A percentile compares a stretch with the other conserved stretches of the same genome.
phyloP scores from a whole-genome alignment of 148 eudicot genomes.

The Selenicereus undatus region DNA sequence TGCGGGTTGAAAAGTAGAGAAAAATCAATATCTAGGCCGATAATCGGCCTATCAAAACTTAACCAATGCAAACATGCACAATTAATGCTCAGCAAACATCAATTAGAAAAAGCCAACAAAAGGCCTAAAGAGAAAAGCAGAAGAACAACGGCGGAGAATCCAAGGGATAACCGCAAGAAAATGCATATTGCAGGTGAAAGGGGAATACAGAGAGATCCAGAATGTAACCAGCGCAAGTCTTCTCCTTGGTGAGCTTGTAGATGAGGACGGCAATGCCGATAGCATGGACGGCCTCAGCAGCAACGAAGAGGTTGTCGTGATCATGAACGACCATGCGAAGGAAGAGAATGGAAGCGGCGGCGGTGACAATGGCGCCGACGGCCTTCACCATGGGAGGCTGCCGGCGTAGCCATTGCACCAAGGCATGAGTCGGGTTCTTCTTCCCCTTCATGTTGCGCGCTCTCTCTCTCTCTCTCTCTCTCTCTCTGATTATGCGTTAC shows the following conservation, averaged over 20 bases:
- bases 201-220: not conserved
- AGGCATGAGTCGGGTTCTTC: slow-evolving; percentile 39
- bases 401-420: slow-evolving; percentile 41
- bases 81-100: no score
- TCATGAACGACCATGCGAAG: slow-evolving; percentile 53
- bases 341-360: slow-evolving; percentile 36
- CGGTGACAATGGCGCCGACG: slow-evolving; percentile 37
- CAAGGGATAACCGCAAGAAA: no score
- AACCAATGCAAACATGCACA: no score
- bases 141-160: not conserved
- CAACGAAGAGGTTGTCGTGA: slow-evolving; percentile 59
- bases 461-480: not conserved
- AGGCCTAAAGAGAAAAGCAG: not conserved
- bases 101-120: not conserved
- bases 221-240: slow-evolving; percentile 51
- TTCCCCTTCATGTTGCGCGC: slow-evolving; percentile 10
- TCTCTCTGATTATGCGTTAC: no score
- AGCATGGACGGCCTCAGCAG: slow-evolving; percentile 63
- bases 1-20: no score
- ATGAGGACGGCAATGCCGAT: slow-evolving; percentile 52
- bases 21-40: no score
- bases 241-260: slow-evolving; percentile 54
- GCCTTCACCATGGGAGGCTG: slow-evolving; percentile 57
- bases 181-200: not conserved
- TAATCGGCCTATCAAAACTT: no score